Evolutionary conservation across 805 yeast genomes (phyloP), one percentile per base, ranked within the genome.

Genomic region (Diddensiella caesifluorescens): DNA sequence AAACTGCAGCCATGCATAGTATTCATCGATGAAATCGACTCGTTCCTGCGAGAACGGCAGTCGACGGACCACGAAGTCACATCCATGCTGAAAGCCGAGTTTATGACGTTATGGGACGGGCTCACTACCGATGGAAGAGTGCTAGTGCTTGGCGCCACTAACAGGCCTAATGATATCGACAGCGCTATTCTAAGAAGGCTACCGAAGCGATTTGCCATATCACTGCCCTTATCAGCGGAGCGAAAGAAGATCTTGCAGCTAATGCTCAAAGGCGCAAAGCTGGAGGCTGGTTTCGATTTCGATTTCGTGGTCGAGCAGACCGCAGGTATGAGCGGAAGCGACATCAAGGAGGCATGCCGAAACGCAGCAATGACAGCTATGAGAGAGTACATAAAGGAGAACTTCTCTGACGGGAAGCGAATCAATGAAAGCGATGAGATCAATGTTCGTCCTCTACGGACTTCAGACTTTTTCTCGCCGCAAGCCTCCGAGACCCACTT

Each of bases 41-140:
- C 97, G 4, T 88, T 90, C 57, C 69, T 90, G 52, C 75, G 97
- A 52, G 95, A 87, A 57, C 73, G 98, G 48, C 74, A 81, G 15
- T 74, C 86, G 1, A 69, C 71, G 37, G 98, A 90, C 63, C 97
- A 90, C 64, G 98, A 90, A 63, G 88, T 86, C n/a, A 88, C 95
- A 22, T 86, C 96, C 0, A 81, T 83, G 74, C 69, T 90, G 48
- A 90, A 90, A 63, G 95, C 97, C 0, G 97, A 90, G 62, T 92
- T 90, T 57, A 90, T 90, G 97, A 87, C 96, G 0, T 67, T 90
- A 38, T 90, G 97, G 97, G 98, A 90, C 61, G 98, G 98, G 0
- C 68, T 90, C 23, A 73, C 83, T 6, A 76, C 80, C 45, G 60
- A 64, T n/a, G 95, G 95, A 1, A 71, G 95, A 35, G 75, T 92